Base-by-base conservation (phyloP, 768 basidiomycete genomes). In the Cytidiella melzeri region DNA sequence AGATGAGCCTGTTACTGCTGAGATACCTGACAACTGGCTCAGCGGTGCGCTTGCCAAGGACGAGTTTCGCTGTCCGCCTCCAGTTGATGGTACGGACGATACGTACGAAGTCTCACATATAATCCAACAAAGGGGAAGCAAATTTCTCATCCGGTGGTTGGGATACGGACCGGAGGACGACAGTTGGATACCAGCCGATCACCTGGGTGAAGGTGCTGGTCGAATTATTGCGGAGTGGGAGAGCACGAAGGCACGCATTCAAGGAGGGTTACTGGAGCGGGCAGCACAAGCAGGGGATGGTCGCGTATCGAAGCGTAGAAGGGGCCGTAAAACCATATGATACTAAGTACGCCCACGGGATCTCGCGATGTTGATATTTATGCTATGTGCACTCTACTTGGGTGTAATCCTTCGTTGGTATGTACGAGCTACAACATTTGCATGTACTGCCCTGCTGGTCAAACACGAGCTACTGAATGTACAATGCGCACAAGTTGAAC, bases 101-200 rank as follows among this genome's bases (percentile, higher is more conserved):
- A 49, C 47, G 10, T 62, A 56, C 52, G 30, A 38, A 18, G 42
- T 62, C 43, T 60, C 58, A 21, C 58, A 59, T 38, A 56, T 62
- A 34, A 52, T 62, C 24, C 44, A 41, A 28, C 54, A 61, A 47
- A 51, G 46, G 9, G 50, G 58, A 12, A 40, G 43, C 18, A 36
- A 20, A 11, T 60, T 52, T 38, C 44, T 47, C n/a, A 58, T 60
- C 20, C 58, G 60, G 20, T 61, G 54, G 43, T 44, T 49, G 3
- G 60, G 60, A 4, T 61, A 57, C 28, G 53, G 52, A 12, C 54
- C 59, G 15, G 49, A 48, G 12, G 58, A 54, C 28, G 60, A 61
- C 52, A 50, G 52, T 21, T 61, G 60, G 60, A 39, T 51, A 5
- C 13, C n/a, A 7, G 48, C 47, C 43, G 46, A 43, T 1, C 42